phyloP scores from a whole-genome alignment of 768 basidiomycete genomes.

The Sutorius australiensis region DNA sequence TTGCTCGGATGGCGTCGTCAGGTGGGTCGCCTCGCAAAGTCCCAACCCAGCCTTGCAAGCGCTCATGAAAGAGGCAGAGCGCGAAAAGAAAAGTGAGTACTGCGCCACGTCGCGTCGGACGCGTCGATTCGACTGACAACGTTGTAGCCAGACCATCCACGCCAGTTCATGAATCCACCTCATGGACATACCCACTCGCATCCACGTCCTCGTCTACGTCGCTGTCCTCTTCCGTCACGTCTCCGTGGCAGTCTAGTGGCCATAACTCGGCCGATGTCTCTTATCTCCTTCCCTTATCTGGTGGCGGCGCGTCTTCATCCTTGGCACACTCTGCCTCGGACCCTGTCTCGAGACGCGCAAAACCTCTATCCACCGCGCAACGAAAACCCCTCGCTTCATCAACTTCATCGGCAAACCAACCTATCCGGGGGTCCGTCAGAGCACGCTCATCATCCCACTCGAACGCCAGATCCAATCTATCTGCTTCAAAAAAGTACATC shows the following conservation, averaged over 20 bases:
- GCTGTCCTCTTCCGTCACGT: conserved; percentile 1
- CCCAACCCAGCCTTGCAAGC: conserved; percentile 22
- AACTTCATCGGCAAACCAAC: conserved; percentile 15
- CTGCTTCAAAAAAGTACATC: conserved; percentile 1
- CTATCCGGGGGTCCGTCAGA: conserved; percentile 4
- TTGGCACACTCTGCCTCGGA: conserved; percentile 3
- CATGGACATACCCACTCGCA: conserved; percentile 16
- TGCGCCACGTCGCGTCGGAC: background rate
- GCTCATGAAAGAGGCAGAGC: conserved; percentile 27
- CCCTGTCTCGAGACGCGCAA: conserved; percentile 1
- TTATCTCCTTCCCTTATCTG: conserved; percentile 5
- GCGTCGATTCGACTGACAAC: background rate
- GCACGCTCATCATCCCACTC: conserved; percentile 22
- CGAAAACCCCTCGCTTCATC: conserved; percentile 21
- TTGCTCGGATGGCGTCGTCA: conserved; percentile 13
- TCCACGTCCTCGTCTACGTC: conserved; percentile 5
- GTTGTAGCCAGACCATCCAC: conserved; percentile 17
- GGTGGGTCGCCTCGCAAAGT: conserved; percentile 27
- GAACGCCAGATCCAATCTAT: background rate
- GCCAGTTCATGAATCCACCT: conserved; percentile 6
- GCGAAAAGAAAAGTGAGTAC: conserved; percentile 22
- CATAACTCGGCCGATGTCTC: conserved; percentile 3
- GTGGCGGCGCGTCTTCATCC: conserved; percentile 2
- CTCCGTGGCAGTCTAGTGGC: conserved; percentile 7
- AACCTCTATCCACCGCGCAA: conserved; percentile 5